Evolutionary conservation across 2,329 filamentous ascomycete species (phyloP), one percentile per base, ranked within the genome.

Genomic region (Lasiodiplodia hormozganensis): DNA sequence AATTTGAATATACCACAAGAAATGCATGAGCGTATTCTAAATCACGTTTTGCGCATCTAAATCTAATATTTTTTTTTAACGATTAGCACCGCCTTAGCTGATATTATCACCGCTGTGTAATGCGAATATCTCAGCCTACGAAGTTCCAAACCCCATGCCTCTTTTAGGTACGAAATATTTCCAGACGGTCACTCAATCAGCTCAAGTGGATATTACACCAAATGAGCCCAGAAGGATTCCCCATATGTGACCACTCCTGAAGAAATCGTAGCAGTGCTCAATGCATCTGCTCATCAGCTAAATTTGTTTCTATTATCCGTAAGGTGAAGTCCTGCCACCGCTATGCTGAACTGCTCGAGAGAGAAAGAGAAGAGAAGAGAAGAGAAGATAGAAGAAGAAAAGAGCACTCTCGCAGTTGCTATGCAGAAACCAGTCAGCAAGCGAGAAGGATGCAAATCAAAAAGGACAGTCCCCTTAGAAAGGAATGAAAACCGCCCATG

Each of bases 281-380:
- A 47, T 18, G 43, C 18, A 18, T 4, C 43, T 14, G 18, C n/a
- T 34, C 31, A 34, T 10, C 8, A 21, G 43, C 8, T 34, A 34
- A 34, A 34, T 10, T 10, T 21, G 10, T 21, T 47, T 47, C 21
- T n/a, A 47, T 47, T n/a, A 8, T 21, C n/a, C 43, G n/a, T 47
- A n/a, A 47, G n/a, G 43, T n/a, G 43, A 21, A 47, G 43, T n/a
- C 43, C n/a, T 36, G 18, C 53, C 25, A n/a, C 28, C 54, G 54
- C 54, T 57, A 40, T 57, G 54, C 54, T 57, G n/a, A 57, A 34
- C 28, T 28, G 28, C 52, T 36, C 28, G 21, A 47, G 34, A n/a
- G 53, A 31, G 28, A n/a, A 53, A 21, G 3, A 56, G 18, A 23
- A 36, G 31, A 34, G 31, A 34, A 34, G 31, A 34, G 31, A 34